phyloP scores from a whole-genome alignment of 2,329 filamentous ascomycete genomes.

The Aspergillus felis region DNA sequence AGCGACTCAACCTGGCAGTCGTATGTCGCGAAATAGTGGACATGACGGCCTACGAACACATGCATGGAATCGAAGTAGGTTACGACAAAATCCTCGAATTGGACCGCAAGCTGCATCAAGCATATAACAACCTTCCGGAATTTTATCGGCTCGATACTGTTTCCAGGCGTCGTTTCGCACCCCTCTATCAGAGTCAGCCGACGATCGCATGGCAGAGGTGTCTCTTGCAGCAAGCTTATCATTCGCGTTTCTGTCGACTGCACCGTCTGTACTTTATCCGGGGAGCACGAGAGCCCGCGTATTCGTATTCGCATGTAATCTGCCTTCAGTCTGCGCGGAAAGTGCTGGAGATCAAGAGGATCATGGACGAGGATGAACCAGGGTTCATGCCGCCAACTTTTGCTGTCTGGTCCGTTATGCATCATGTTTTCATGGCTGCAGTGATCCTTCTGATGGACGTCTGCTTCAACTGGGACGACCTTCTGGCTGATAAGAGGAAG shows the following conservation, averaged over 20 bases:
- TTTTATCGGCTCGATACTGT: constrained; percentile 36
- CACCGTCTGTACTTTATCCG: constrained; percentile 40
- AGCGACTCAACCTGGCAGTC: constrained; percentile 40
- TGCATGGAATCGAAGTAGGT: constrained; percentile 23
- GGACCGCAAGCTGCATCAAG: constrained; percentile 32
- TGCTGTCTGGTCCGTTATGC: constrained; percentile 31
- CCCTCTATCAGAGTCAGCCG: constrained; percentile 27
- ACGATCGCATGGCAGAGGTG: constrained; percentile 34
- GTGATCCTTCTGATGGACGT: constrained; percentile 39
- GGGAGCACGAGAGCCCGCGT: constrained; percentile 30
- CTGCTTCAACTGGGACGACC: constrained; percentile 39
- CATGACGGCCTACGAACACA: constrained; percentile 22
- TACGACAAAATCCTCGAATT: constrained; percentile 39
- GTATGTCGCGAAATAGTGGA: constrained; percentile 42
- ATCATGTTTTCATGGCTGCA: constrained; percentile 41
- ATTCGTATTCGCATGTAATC: constrained; percentile 36
- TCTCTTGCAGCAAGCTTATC: constrained; percentile 32
- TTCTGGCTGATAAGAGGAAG: constrained; percentile 31
- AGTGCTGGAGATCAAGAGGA: constrained; percentile 34
- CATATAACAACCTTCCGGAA: constrained; percentile 27
- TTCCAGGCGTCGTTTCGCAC: constrained; percentile 21
- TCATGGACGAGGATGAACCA: constrained; percentile 30
- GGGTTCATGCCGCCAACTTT: constrained; percentile 23
- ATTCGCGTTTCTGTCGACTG: constrained; percentile 35
- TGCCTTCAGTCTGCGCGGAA: constrained; percentile 37